Evolutionary conservation across 345 rosid genomes (phyloP), one percentile per base, ranked within the genome.

Genomic region (Hibiscus syriacus): DNA sequence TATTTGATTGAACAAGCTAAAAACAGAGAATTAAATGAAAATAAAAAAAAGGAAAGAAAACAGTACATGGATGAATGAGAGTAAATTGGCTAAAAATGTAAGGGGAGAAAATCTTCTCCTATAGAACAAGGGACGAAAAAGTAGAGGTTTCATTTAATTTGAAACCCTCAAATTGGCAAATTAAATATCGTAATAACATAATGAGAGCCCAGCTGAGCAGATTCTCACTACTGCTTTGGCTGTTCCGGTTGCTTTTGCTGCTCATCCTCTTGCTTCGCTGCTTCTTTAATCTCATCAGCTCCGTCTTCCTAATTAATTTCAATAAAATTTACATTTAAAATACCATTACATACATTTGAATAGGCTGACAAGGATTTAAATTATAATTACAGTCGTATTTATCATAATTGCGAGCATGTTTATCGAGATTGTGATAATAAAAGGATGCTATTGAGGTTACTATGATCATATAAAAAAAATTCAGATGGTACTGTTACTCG

Each of bases 71-170:
- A 73, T 60, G 66, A 71, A 73, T 60, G 68, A 75, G 13, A 79
- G 79, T 77, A 67, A 83, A 82, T 77, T 55, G 75, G 78, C 84
- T 78, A 65, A 63, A 78, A 72, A 68, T 73, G 55, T 27, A 38
- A 39, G 25, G 57, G 29, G 68, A 55, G 68, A n/a, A 66, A 27
- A 49, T 41, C 69, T 19, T 86, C 92, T 82, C 87, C 88, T 11
- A 58, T 66, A 84, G 81, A 84, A 82, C 12, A 38, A 86, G 86
- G 81, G 73, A 82, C 48, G 67, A 70, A 25, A 85, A 89, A 74
- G 83, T 82, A 79, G 83, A 55, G 16, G 60, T 55, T 55, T 55
- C 36, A 55, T 78, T 80, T 72, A 8, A 54, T 38, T 25, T 19
- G 46, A 30, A 67, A 77, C 61, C 70, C 69, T 46, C 70, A 69